phyloP scores from a whole-genome alignment of 495 filamentous ascomycete genomes.

The Penicillium angulare region DNA sequence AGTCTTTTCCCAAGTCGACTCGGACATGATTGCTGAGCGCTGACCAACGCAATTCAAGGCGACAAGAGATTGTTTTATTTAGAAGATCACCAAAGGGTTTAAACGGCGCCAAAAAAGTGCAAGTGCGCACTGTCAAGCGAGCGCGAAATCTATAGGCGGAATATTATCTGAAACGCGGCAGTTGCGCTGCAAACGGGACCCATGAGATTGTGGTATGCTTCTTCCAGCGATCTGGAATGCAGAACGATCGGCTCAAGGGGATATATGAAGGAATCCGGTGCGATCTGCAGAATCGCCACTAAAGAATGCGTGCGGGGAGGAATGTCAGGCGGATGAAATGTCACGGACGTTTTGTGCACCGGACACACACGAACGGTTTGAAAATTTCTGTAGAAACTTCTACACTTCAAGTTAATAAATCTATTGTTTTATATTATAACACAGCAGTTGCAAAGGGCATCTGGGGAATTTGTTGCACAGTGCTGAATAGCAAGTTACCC shows the following conservation, averaged over 20 bases:
- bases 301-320: constrained; percentile 23
- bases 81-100: too few relatives aligned
- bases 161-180: constrained; percentile 13
- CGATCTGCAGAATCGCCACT: constrained; percentile 18
- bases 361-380: not conserved
- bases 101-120: too few relatives aligned
- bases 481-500: not conserved
- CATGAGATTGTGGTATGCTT: constrained; percentile 14
- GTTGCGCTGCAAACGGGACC: constrained; percentile 19
- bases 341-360: not conserved
- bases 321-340: constrained; percentile 9
- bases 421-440: too few relatives aligned
- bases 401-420: too few relatives aligned
- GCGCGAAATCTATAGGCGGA: constrained; percentile 15
- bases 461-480: not conserved
- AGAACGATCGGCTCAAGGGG: not conserved
- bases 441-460: not conserved
- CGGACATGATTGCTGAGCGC: constrained; percentile 26
- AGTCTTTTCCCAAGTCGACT: constrained; percentile 38
- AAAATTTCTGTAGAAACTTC: not conserved
- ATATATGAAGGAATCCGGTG: constrained; percentile 15
- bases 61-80: too few relatives aligned
- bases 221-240: constrained; percentile 20
- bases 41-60: not conserved
- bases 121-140: not conserved